Percentiles rank a stretch among this genome's conserved stretches.
These are phyloP conservation scores for Tetrapyrgos nigripes DNA, from an alignment of 1,284 basidiomycete species.

Conservation along the genomic window DNA sequence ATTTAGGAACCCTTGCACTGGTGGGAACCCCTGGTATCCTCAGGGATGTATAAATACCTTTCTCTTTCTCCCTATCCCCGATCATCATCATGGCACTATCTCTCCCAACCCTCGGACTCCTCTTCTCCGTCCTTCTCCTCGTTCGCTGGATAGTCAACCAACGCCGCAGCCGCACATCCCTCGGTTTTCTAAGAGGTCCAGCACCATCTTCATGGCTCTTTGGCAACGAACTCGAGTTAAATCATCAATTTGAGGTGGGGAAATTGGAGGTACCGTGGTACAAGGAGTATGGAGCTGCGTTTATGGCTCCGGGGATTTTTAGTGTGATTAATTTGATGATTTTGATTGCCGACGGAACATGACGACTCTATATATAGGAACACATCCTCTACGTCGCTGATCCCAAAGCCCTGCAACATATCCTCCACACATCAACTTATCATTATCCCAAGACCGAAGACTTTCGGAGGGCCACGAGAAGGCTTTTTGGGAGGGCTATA, in stretches of 20 bases:
- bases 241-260: conserved; percentile 35
- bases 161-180: conserved; percentile 6
- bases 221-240: conserved; percentile 28
- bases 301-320: conserved; percentile 28
- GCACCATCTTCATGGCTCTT: conserved; percentile 7
- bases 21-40: too few relatives aligned
- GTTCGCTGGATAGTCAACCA: conserved; percentile 1
- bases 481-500: conserved; percentile 27
- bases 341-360: background rate
- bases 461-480: conserved; percentile 5
- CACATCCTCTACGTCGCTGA: conserved; percentile 30
- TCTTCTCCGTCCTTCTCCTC: background rate
- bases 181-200: conserved; percentile 16
- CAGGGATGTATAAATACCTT: too few relatives aligned
- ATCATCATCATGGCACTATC: background rate
- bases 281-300: conserved; percentile 33
- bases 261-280: conserved; percentile 33
- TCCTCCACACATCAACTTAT: conserved; percentile 34
- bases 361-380: conserved; percentile 10
- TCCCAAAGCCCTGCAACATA: conserved; percentile 30
- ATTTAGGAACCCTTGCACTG: too few relatives aligned
- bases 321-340: conserved; percentile 24
- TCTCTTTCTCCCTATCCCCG: too few relatives aligned
- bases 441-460: conserved; percentile 24
- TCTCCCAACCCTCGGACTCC: background rate